Conservation (phyloP, 331 rosid species). For the Rhamnella rubrinervis region DNA sequence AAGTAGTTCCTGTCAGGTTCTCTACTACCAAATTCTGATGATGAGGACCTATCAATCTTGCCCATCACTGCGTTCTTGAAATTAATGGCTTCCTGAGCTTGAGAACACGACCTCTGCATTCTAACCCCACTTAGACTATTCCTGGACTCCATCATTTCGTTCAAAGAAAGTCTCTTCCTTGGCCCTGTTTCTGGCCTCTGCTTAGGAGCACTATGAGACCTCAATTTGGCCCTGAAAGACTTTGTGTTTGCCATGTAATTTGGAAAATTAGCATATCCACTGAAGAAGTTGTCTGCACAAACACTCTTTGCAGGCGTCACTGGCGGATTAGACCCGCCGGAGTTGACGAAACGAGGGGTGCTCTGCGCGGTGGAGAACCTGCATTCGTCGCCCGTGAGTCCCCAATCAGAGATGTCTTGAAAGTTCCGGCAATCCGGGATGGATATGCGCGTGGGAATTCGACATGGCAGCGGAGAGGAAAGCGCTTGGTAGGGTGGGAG, state of each 20-base stretch:
- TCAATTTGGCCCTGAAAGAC: slow-evolving; percentile 78
- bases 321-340: slow-evolving; percentile 40
- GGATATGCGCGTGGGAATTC: slow-evolving; percentile 44
- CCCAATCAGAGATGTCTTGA: slow-evolving; percentile 59
- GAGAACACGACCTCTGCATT: slow-evolving; percentile 86
- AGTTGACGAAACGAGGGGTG: slow-evolving; percentile 63
- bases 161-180: slow-evolving; percentile 61
- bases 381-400: slow-evolving; percentile 60
- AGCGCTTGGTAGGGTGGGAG: slow-evolving; percentile 33
- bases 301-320: slow-evolving; percentile 60
- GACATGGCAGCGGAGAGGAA: slow-evolving; percentile 49
- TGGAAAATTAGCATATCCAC: slow-evolving; percentile 48
- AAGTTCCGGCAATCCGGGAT: slow-evolving; percentile 45
- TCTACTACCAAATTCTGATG: slow-evolving; percentile 35
- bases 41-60: slow-evolving; percentile 47
- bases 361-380: slow-evolving; percentile 83
- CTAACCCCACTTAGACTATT: slow-evolving; percentile 68
- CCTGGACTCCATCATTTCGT: slow-evolving; percentile 72
- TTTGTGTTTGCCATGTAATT: slow-evolving; percentile 75
- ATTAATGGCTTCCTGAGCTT: slow-evolving; percentile 61
- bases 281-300: slow-evolving; percentile 37
- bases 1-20: slow-evolving; percentile 33
- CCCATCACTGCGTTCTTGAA: slow-evolving; percentile 85
- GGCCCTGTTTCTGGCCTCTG: slow-evolving; percentile 73
- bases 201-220: slow-evolving; percentile 89